A percentile compares a stretch with the other conserved stretches of the same genome.
Conservation (phyloP, 805 yeast species). For the Hanseniaspora valbyensis region DNA sequence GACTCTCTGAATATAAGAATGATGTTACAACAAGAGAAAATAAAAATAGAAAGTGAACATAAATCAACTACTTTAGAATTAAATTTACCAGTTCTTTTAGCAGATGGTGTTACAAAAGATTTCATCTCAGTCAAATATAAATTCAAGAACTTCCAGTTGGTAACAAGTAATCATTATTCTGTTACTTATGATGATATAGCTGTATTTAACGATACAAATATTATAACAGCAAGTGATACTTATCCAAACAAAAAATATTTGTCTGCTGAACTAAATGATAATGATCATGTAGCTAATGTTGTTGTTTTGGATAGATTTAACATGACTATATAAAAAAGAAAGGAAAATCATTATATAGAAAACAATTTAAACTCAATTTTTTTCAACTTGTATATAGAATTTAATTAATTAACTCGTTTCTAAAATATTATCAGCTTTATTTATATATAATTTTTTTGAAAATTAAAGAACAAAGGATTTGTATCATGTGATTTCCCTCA, state of each 20-base stretch:
- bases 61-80: not conserved
- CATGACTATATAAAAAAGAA: not conserved
- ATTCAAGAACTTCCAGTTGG: not conserved
- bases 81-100: not conserved
- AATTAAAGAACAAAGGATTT: no score
- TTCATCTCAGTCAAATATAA: not conserved
- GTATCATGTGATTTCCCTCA: no score
- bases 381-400: no score
- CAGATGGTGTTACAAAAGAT: not conserved
- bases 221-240: not conserved
- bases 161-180: not conserved
- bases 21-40: not conserved
- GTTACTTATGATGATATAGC: not conserved
- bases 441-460: no score
- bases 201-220: not conserved
- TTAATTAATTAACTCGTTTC: no score
- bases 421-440: no score
- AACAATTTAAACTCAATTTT: no score
- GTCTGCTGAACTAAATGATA: not conserved
- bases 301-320: not conserved
- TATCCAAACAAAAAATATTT: not conserved
- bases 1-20: not conserved
- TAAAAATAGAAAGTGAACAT: not conserved
- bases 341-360: no score
- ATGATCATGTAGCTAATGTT: not conserved